Base-by-base conservation (phyloP, 176 grass and related monocot genomes). In the Juncus effusus region DNA sequence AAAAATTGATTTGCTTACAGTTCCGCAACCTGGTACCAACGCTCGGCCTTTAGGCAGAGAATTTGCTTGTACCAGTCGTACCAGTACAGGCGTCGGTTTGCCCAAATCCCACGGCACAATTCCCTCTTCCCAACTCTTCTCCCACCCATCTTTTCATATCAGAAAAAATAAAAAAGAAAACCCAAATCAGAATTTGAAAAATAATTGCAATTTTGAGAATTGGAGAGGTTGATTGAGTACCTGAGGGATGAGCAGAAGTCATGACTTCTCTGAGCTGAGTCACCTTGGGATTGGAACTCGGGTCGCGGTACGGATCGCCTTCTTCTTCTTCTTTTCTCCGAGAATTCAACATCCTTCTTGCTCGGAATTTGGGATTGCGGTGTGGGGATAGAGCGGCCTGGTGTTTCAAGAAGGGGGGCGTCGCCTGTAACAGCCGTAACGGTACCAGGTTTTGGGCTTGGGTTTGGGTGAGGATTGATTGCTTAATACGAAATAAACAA, bases 41-140 rank as follows among this genome's bases (percentile, higher is more conserved):
- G 77, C 85, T 64, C 80, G 87, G 35, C 94, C 94, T 56, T 72
- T 97, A 3, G 85, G 88, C 7, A 97, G 83, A 38, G 78, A 77
- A 77, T 74, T 73, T 78, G 74, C 77, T 82, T 72, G 70, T 65
- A 84, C 85, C 13, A 97, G 85, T 49, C 84, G 78, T 51, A 66
- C 4, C 3, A 97, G 51, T 54, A 78, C 59, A 36, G 94, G 94
- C 0, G 88, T 84, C 42, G 80, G 77, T 65, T 82, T 76, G 49
- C 85, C 82, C 80, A 97, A 62, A 81, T 97, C 88, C 94, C 94
- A 97, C 2, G 94, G 94, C 12, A 64, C 86, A 51, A 97, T 12
- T 55, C 83, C 85, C 70, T 62, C 13, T 44, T 86, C 78, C 94
- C 94, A 97, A 37, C 82, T 69, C 53, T 80, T 89, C 37, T 86